Evolutionary conservation across 1,284 basidiomycete genomes (phyloP), one percentile per base, ranked within the genome.

Genomic region (Volvariella surrecta): DNA sequence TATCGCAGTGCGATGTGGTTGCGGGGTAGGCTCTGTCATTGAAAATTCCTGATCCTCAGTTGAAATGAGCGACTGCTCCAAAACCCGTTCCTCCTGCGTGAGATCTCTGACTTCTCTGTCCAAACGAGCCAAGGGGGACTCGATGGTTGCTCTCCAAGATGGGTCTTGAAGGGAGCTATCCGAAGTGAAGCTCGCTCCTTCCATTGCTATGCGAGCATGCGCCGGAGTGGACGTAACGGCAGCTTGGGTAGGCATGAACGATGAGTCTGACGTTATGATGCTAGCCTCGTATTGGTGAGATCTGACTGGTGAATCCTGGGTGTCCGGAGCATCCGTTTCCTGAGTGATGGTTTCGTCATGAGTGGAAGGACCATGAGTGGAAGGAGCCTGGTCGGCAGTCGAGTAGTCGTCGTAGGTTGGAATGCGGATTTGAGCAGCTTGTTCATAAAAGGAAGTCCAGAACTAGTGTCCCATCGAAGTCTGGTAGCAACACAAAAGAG

Each of bases 361-460:
- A 20, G 42, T 11, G 34, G 38, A 39, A 37, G 58, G 50, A n/a
- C 52, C 53, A 24, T 56, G 46, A 3, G 52, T 53, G 1, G 70
- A 70, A 15, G 65, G 60, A 13, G 70, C 63, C 24, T 77, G 76
- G 40, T 76, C 71, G 21, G 68, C 61, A 7, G 70, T 71, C 17
- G 69, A 74, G 52, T 79, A 70, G 44, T 89, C 80, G 24, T 82
- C 81, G 44, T 74, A 73, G 7, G 79, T 76, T 16, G 83, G 81
- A 41, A 92, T 83, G 34, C 81, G 79, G 32, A 93, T 84, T 53
- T 91, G 82, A 1, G 92, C 91, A 3, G 91, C 89, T 51, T 85
- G 78, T 57, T 94, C 90, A 59, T 90, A 97, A 70, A 97, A 97
- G 1, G 85, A 83, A n/a, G 84, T 82, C 93, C 93, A 97, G 61